Conservation (phyloP, 495 filamentous ascomycete species). For the Xeromyces bisporus region DNA sequence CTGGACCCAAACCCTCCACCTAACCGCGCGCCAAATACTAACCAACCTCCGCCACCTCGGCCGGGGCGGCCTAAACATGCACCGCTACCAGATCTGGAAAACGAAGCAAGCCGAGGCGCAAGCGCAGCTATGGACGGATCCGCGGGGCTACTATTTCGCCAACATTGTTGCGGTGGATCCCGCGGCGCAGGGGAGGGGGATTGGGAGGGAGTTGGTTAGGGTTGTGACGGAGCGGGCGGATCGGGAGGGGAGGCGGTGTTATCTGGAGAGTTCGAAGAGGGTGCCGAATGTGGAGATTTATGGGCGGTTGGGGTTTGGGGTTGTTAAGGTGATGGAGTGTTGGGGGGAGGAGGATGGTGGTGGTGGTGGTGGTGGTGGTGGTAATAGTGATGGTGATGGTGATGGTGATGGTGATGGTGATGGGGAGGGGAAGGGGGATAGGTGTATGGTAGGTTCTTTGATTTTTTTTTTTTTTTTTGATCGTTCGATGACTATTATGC, state of each 20-base stretch:
- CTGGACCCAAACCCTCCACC: slow-evolving; percentile 35
- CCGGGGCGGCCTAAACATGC: slow-evolving; percentile 39
- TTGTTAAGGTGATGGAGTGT: slow-evolving; percentile 44
- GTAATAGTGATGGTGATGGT: background rate
- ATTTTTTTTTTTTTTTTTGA: background rate
- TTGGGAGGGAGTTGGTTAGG: slow-evolving; percentile 39
- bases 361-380: slow-evolving; percentile 22
- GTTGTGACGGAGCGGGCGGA: slow-evolving; percentile 40
- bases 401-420: slow-evolving; percentile 23
- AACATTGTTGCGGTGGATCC: slow-evolving; percentile 52
- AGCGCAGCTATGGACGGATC: slow-evolving; percentile 38
- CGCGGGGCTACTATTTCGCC: slow-evolving; percentile 47
- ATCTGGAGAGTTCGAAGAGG: slow-evolving; percentile 43
- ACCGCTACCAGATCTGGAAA: slow-evolving; percentile 54
- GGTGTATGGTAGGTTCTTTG: slow-evolving; percentile 1
- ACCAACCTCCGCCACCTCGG: slow-evolving; percentile 41
- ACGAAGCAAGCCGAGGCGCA: slow-evolving; percentile 39
- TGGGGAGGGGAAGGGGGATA: slow-evolving; percentile 35
- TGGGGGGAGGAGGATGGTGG: slow-evolving; percentile 38
- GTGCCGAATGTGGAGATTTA: slow-evolving; percentile 50
- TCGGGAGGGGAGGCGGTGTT: slow-evolving; percentile 38
- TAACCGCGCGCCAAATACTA: slow-evolving; percentile 36
- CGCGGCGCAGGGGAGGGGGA: slow-evolving; percentile 37
- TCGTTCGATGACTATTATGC: background rate
- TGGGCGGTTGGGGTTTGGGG: slow-evolving; percentile 42